These are phyloP conservation scores for Euphrasia arctica DNA, from an alignment of 305 asterid genomes.

Conservation along the genomic window DNA sequence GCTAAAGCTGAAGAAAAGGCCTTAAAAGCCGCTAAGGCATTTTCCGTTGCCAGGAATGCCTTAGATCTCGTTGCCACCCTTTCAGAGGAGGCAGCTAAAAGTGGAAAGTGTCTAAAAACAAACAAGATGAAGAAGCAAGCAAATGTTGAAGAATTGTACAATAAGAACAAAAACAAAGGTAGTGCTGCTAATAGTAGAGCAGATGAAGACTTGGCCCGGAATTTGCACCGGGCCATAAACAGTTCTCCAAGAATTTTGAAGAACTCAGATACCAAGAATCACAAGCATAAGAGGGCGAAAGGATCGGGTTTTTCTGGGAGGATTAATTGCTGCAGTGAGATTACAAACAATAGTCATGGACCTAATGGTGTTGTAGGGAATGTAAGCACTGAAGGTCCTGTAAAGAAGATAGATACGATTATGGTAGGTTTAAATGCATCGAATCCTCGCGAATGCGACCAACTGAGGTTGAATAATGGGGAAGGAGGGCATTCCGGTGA, in stretches of 20 bases:
- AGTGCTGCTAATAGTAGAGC: constrained; percentile 42
- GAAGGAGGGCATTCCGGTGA: constrained; percentile 37
- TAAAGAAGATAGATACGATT: constrained; percentile 39
- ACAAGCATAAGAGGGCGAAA: constrained; percentile 65
- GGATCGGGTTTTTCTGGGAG: constrained; percentile 39
- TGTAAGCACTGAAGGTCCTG: constrained; percentile 34
- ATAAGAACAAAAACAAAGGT: constrained; percentile 37
- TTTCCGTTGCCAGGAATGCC: constrained; percentile 88
- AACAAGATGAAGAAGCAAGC: constrained; percentile 82
- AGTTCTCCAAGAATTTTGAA: constrained; percentile 85
- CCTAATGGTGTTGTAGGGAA: constrained; percentile 35
- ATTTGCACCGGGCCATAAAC: constrained; percentile 75
- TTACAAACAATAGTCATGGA: constrained; percentile 25
- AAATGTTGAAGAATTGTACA: constrained; percentile 72
- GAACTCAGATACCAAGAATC: constrained; percentile 50
- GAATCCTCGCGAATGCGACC: constrained; percentile 38
- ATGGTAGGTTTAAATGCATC: constrained; percentile 60
- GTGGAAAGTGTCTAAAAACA: constrained; percentile 51
- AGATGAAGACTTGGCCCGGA: constrained; percentile 90
- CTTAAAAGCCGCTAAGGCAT: constrained; percentile 81
- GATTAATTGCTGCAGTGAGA: constrained; percentile 11
- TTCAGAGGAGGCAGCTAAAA: constrained; percentile 43
- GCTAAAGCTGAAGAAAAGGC: constrained; percentile 93
- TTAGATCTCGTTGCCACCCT: constrained; percentile 71
- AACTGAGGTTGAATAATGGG: constrained; percentile 37